Percentiles rank a stretch among this genome's conserved stretches.
Evolutionary conservation across 192 early-diverging fungal genomes (phyloP).

Genomic region (Coemansia furcata): DNA sequence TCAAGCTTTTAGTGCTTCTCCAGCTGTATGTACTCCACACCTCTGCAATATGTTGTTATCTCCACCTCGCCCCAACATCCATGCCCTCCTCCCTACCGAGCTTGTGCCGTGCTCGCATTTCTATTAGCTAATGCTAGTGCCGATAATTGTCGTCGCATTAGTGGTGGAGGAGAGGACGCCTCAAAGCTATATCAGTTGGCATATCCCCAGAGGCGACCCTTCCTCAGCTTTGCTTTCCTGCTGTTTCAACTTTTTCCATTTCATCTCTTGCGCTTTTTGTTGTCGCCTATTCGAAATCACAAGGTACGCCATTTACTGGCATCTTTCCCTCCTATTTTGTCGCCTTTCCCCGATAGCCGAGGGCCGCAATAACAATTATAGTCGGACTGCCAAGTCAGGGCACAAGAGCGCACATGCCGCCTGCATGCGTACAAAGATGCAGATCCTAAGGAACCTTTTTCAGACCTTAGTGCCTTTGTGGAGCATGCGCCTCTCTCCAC

Average conservation of each 20-base stretch:
- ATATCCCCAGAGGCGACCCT: not conserved
- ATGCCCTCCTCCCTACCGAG: not conserved
- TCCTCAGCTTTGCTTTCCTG: not conserved
- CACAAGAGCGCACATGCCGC: not conserved
- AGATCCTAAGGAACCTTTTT: conserved; percentile 1
- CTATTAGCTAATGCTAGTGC: not conserved
- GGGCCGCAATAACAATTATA: not conserved
- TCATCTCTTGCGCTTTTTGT: not conserved
- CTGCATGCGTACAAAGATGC: not conserved
- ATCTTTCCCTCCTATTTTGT: not conserved
- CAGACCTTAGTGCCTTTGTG: not conserved
- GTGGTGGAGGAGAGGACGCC: not conserved
- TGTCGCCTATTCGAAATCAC: not conserved
- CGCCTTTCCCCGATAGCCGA: not conserved
- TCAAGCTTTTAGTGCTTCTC: not conserved
- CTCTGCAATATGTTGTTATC: not conserved
- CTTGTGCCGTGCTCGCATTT: not conserved
- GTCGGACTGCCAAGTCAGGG: not conserved
- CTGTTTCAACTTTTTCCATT: not conserved
- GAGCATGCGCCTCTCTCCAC: not conserved
- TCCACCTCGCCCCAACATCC: not conserved
- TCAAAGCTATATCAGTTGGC: conserved; percentile 1
- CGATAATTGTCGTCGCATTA: not conserved
- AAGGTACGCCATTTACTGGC: not conserved
- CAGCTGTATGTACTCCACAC: not conserved